A percentile compares a stretch with the other conserved stretches of the same genome.
Evolutionary conservation across 139 green algal species (phyloP).

Genomic region (Tetraselmis striata): DNA sequence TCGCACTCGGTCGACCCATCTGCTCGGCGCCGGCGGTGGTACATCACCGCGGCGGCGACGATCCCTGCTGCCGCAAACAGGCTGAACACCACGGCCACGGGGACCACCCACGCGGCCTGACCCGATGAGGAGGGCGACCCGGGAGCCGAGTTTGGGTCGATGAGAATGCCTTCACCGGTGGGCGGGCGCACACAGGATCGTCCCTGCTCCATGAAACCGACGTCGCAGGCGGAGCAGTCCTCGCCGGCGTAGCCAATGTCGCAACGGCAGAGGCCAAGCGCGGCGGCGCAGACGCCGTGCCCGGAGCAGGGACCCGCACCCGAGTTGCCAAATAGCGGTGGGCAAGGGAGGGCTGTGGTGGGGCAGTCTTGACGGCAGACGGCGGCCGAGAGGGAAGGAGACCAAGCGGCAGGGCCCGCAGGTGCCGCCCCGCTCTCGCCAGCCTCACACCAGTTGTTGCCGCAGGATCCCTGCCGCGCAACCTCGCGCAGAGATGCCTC

Average conservation of each 20-base stretch:
- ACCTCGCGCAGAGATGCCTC: background rate
- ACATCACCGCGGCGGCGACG: too few relatives aligned
- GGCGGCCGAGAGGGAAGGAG: background rate
- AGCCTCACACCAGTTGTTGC: background rate
- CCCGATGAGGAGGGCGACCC: too few relatives aligned
- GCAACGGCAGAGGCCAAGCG: background rate
- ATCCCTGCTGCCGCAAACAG: too few relatives aligned
- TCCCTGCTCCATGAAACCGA: background rate
- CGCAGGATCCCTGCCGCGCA: background rate
- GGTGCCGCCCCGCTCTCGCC: background rate
- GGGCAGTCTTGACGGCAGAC: background rate
- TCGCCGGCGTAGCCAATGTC: background rate
- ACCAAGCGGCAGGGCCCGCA: background rate
- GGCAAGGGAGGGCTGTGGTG: background rate
- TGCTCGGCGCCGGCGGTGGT: too few relatives aligned
- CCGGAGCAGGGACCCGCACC: background rate
- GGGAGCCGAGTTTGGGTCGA: too few relatives aligned
- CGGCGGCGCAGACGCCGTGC: background rate
- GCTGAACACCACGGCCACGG: too few relatives aligned
- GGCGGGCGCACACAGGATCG: background rate
- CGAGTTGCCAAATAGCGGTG: background rate
- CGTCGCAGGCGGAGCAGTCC: background rate
- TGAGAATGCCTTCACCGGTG: background rate
- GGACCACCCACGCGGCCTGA: too few relatives aligned
- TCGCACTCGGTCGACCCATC: too few relatives aligned